These are phyloP conservation scores for Scortechinia acanthostroma DNA, from an alignment of 2,329 filamentous ascomycete genomes.

Conservation along the genomic window DNA sequence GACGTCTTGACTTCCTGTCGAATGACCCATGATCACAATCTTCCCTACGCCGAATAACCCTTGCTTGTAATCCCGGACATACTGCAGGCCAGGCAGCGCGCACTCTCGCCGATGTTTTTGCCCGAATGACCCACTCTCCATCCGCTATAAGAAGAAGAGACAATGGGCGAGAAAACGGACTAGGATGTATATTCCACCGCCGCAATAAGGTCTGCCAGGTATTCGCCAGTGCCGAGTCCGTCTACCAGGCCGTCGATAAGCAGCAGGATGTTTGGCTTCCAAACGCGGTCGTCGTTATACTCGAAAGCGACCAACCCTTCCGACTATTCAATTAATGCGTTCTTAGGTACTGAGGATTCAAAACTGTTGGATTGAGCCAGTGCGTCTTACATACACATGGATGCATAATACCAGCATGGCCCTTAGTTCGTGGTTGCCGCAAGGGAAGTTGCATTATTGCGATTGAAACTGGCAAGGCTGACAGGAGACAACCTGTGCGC, in stretches of 20 bases:
- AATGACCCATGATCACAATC: constrained; percentile 58
- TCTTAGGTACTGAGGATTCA: too few species aligned
- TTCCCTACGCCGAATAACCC: constrained; percentile 28
- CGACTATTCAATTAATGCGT: too few species aligned
- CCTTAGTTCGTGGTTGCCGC: too few species aligned
- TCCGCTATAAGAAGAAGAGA: constrained; percentile 22
- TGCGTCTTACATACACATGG: too few species aligned
- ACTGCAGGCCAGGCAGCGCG: constrained; percentile 10
- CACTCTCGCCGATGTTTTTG: constrained; percentile 18
- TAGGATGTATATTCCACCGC: constrained; percentile 17
- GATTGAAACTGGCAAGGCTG: too few species aligned
- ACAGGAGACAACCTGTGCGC: too few species aligned
- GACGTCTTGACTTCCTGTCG: constrained; percentile 57
- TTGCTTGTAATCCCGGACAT: constrained; percentile 15
- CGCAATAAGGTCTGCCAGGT: constrained; percentile 30
- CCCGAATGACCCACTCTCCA: constrained; percentile 19
- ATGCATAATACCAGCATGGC: too few species aligned
- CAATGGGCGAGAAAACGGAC: constrained; percentile 18
- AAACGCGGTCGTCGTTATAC: constrained; percentile 12
- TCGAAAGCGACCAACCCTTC: constrained; percentile 16
- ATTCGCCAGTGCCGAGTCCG: constrained; percentile 34
- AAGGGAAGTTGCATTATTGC: too few species aligned
- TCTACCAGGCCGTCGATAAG: constrained; percentile 42
- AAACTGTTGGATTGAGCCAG: too few species aligned
- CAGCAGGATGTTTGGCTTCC: constrained; percentile 29